A percentile compares a stretch with the other conserved stretches of the same genome.
These are phyloP conservation scores for Polyplosphaeria fusca DNA, from an alignment of 495 filamentous ascomycete genomes.

Conservation along the genomic window DNA sequence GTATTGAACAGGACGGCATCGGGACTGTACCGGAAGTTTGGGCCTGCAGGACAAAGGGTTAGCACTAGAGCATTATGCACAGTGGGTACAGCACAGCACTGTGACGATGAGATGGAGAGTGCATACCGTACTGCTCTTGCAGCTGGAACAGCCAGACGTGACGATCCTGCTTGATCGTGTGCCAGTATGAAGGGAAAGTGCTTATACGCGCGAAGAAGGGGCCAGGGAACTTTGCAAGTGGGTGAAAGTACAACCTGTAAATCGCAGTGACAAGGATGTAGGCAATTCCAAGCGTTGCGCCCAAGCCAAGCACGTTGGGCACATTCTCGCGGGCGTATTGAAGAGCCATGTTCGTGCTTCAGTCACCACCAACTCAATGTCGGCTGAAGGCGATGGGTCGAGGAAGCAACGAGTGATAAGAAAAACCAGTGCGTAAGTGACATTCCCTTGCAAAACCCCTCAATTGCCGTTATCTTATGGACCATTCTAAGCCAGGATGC, in stretches of 20 bases:
- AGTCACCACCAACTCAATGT: background rate
- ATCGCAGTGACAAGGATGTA: background rate
- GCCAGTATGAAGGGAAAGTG: background rate
- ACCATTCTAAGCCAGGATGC: no score
- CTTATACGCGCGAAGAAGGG: background rate
- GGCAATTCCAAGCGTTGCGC: background rate
- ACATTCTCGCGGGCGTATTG: background rate
- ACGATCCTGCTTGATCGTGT: background rate
- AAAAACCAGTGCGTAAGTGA: background rate
- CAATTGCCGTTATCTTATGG: no score
- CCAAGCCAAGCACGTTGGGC: background rate
- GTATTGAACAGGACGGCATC: background rate
- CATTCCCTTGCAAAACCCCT: no score
- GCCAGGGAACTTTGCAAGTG: slow-evolving; percentile 7
- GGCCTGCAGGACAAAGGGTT: background rate
- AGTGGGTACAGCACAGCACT: no score
- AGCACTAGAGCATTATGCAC: background rate
- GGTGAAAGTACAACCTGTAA: slow-evolving; percentile 9
- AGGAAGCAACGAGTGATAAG: background rate
- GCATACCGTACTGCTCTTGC: slow-evolving; percentile 2
- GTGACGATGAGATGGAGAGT: background rate
- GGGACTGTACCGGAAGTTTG: background rate
- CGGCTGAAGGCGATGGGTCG: background rate
- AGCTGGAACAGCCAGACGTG: background rate
- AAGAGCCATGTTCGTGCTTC: background rate